Evolutionary conservation across 2,329 filamentous ascomycete genomes (phyloP), one percentile per base, ranked within the genome.

Genomic region (Penicillium olsonii): DNA sequence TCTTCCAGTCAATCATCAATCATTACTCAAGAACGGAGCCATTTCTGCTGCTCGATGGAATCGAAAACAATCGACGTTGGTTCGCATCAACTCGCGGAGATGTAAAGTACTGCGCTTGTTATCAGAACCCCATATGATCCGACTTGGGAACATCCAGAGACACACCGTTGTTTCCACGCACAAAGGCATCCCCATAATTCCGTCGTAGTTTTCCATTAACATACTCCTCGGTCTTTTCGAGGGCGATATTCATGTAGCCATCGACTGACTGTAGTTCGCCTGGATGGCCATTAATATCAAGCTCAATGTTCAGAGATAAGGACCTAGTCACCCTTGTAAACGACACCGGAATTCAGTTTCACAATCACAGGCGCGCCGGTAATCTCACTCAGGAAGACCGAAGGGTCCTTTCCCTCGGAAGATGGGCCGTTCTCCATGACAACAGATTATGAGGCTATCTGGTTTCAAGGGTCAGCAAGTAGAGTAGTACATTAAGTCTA

Each of bases 161-260:
- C 75, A 66, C 61, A 95, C 92, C 92, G 67, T 97, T 97, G 75
- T 97, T 97, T 61, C 92, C 92, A 71, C 92, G 83, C 50, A 97
- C 88, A 70, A 97, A 97, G 5, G 92, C 90, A 78, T 97, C 92
- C 7, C 92, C 92, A 69, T 96, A 96, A 46, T 83, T 88, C 64
- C 89, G 83, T 63, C 88, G 83, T 73, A 92, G 84, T 57, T 85
- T 83, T 35, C 92, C 92, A 66, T 95, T 87, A 60, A 96, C 87
- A 62, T 87, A 91, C 75, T 99, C 94, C 58, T 90, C 87, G 17
- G 91, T 95, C 75, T 96, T 94, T 73, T 99, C 94, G 24, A 99
- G 83, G 11, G 94, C 92, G 69, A 99, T 96, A 76, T 99, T 99
- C 94, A 99, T 99, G 76, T 97, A 99, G 44, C 94, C 94, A 72